Evolutionary conservation across 2,329 filamentous ascomycete genomes (phyloP).

Genomic region (Beauveria sp.): DNA sequence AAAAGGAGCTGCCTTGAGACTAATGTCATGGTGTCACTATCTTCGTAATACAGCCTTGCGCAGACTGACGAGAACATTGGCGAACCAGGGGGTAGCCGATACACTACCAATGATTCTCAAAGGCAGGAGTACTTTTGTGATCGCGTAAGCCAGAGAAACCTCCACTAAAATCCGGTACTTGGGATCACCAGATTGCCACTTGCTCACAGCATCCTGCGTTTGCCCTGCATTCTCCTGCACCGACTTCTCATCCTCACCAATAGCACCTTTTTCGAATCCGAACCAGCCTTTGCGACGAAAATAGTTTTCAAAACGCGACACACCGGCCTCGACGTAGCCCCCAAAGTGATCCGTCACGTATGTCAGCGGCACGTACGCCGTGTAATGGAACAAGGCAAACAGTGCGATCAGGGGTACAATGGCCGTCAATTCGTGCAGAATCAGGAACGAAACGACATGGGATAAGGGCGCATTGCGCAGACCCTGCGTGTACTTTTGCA

Average conservation of each 20-base stretch:
- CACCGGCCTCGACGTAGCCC: constrained; percentile 49
- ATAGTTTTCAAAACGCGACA: constrained; percentile 69
- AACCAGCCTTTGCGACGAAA: constrained; percentile 79
- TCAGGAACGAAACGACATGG: constrained; percentile 76
- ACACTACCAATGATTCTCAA: constrained; percentile 69
- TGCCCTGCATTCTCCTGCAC: constrained; percentile 2
- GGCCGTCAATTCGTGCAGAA: constrained; percentile 89
- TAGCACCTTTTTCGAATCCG: constrained; percentile 40
- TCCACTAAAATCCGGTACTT: constrained; percentile 53
- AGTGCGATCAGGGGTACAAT: constrained; percentile 71
- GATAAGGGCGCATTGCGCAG: constrained; percentile 72
- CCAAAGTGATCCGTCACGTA: constrained; percentile 45
- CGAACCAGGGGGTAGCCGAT: constrained; percentile 91
- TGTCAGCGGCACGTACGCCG: constrained; percentile 58
- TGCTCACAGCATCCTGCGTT: constrained; percentile 24
- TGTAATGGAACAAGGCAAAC: constrained; percentile 72
- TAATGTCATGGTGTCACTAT: constrained; percentile 12
- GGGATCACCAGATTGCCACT: constrained; percentile 32
- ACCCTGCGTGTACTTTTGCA: constrained; percentile 61
- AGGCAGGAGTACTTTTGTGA: constrained; percentile 80
- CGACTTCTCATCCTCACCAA: not conserved
- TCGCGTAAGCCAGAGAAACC: constrained; percentile 81
- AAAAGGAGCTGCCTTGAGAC: not conserved
- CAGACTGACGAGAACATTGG: constrained; percentile 49
- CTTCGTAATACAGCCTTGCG: constrained; percentile 24